These are phyloP conservation scores for Bipolaris victoriae DNA, from an alignment of 2,329 filamentous ascomycete genomes.

Conservation along the genomic window DNA sequence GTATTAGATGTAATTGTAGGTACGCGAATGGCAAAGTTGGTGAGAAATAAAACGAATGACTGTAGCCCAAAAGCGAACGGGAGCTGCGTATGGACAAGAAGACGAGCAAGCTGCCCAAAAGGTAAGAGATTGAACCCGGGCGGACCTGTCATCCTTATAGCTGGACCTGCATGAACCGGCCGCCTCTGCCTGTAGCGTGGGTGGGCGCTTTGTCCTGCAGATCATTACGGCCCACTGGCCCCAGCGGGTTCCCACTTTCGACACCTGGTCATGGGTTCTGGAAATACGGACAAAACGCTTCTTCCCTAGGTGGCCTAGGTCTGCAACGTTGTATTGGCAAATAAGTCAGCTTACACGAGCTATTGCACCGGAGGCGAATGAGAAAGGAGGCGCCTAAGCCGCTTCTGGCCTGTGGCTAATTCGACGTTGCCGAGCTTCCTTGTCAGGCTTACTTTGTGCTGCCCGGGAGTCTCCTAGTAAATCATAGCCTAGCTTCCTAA, in stretches of 20 bases:
- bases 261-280: conserved; percentile 15
- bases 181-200: not conserved
- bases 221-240: conserved; percentile 9
- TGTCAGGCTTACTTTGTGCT: not conserved
- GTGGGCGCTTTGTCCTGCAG: conserved; percentile 11
- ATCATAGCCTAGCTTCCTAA: no score
- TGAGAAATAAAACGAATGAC: conserved; percentile 17
- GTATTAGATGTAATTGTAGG: conserved; percentile 10
- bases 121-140: not conserved
- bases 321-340: conserved; percentile 29
- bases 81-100: conserved; percentile 2
- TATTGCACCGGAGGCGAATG: conserved; percentile 11
- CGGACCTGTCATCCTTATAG: conserved; percentile 19
- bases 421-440: conserved; percentile 12
- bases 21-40: not conserved
- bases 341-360: conserved; percentile 15
- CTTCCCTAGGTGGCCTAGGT: conserved; percentile 12
- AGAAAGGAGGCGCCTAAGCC: conserved; percentile 15
- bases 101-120: conserved; percentile 13
- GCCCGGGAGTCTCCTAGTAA: not conserved
- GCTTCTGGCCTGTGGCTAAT: conserved; percentile 10
- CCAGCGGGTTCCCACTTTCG: conserved; percentile 13
- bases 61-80: conserved; percentile 9
- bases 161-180: conserved; percentile 12
- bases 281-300: conserved; percentile 22